Percentiles rank a stretch among this genome's conserved stretches.
These are phyloP conservation scores for Pichia nanzhaoensis DNA, from an alignment of 805 yeast genomes.

Conservation along the genomic window DNA sequence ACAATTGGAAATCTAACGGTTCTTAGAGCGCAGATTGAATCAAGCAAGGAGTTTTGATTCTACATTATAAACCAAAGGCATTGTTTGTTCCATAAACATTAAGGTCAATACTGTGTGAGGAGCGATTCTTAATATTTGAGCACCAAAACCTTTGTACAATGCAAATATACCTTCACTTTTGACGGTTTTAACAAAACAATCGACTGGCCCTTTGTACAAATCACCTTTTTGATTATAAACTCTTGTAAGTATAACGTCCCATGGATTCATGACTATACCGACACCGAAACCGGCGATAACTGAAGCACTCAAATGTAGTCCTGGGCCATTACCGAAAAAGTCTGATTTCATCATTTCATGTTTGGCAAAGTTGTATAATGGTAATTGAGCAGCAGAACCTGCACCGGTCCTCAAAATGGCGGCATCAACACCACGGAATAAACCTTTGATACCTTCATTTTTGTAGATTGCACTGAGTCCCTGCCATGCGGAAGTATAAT, in stretches of 20 bases:
- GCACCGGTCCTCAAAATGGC: slow-evolving; percentile 92
- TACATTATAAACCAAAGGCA: slow-evolving; percentile 46
- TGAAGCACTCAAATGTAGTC: slow-evolving; percentile 65
- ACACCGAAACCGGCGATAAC: slow-evolving; percentile 87
- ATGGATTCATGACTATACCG: slow-evolving; percentile 93
- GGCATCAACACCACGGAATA: slow-evolving; percentile 89
- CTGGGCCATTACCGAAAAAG: slow-evolving; percentile 54
- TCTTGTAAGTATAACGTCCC: slow-evolving; percentile 93
- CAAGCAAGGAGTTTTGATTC: slow-evolving; percentile 26
- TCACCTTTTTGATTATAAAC: slow-evolving; percentile 92
- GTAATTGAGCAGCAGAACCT: slow-evolving; percentile 93
- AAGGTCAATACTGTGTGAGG: slow-evolving; percentile 90
- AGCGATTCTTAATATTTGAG: slow-evolving; percentile 85
- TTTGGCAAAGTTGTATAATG: slow-evolving; percentile 79
- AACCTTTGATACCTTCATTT: slow-evolving; percentile 69
- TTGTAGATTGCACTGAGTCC: slow-evolving; percentile 60
- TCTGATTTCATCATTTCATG: slow-evolving; percentile 47
- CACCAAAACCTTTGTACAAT: slow-evolving; percentile 90
- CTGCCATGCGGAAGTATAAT: slow-evolving; percentile 60
- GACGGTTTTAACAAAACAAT: slow-evolving; percentile 81
- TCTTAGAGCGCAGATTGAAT: too few species aligned
- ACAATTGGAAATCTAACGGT: too few species aligned
- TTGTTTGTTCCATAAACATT: slow-evolving; percentile 93
- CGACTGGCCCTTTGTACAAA: slow-evolving; percentile 78
- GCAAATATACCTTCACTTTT: slow-evolving; percentile 80